Conservation (phyloP, 2,329 filamentous ascomycete species). For the Botrytis sinoallii region DNA sequence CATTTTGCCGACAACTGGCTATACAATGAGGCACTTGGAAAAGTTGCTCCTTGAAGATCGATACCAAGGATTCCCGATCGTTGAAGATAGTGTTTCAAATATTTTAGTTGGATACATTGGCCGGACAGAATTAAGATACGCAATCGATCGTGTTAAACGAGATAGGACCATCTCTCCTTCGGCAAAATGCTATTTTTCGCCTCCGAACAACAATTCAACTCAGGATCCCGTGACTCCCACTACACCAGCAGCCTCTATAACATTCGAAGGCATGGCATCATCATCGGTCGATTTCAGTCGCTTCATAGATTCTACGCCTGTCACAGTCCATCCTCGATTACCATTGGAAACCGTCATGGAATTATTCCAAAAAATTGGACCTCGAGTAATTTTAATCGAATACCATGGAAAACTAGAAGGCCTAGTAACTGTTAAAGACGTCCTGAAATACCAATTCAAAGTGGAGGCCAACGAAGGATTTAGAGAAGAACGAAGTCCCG, state of each 20-base stretch:
- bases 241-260: constrained; percentile 36
- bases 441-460: constrained; percentile 95
- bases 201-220: constrained; percentile 45
- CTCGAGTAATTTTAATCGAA: constrained; percentile 88
- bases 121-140: constrained; percentile 85
- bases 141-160: constrained; percentile 74
- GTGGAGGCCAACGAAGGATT: constrained; percentile 81
- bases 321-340: constrained; percentile 86
- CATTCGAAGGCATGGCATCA: constrained; percentile 58
- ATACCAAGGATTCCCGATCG: constrained; percentile 90
- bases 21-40: constrained; percentile 75
- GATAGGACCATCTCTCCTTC: constrained; percentile 63
- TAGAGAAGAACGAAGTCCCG: constrained; percentile 47
- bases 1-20: constrained; percentile 68
- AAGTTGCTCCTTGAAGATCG: constrained; percentile 70
- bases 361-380: constrained; percentile 96
- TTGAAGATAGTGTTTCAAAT: constrained; percentile 69
- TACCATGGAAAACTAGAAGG: constrained; percentile 80
- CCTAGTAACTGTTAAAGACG: constrained; percentile 94
- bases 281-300: constrained; percentile 74
- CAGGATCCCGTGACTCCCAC: constrained; percentile 29
- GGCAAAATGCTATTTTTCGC: constrained; percentile 69
- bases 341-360: constrained; percentile 98
- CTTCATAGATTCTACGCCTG: constrained; percentile 84
- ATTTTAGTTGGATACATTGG: constrained; percentile 88